Conservation (phyloP, 805 yeast genomes). For the Saccharomycopsis babjevae region DNA sequence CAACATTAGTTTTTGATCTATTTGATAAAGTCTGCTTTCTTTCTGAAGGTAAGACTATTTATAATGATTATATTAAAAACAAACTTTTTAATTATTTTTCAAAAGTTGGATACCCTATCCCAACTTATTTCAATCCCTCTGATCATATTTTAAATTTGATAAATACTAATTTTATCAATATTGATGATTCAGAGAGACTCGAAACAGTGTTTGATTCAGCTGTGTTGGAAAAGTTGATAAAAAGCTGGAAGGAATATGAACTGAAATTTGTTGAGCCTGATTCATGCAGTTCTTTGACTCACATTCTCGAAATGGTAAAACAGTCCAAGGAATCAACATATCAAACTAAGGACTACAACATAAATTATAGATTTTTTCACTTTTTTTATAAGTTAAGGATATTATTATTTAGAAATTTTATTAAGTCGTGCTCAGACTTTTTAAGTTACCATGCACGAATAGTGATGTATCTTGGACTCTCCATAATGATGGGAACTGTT, state of each 20-base stretch:
- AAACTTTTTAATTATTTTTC: conserved; percentile 39
- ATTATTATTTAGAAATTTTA: conserved; percentile 23
- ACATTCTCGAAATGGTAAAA: background rate
- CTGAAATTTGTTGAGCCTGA: background rate
- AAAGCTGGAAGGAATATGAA: background rate
- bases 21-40: conserved; percentile 60
- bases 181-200: background rate
- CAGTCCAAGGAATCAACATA: background rate
- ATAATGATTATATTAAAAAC: conserved; percentile 24
- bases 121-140: conserved; percentile 56
- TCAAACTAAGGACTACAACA: background rate
- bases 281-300: background rate
- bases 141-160: conserved; percentile 66
- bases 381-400: conserved; percentile 15
- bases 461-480: conserved; percentile 31
- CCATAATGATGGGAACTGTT: conserved; percentile 33
- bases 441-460: conserved; percentile 31
- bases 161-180: background rate
- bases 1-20: conserved; percentile 60
- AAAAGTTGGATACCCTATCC: conserved; percentile 43
- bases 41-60: conserved; percentile 41
- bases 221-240: conserved; percentile 10
- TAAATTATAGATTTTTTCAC: background rate
- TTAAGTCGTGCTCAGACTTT: conserved; percentile 29
- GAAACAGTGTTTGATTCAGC: background rate